A percentile compares a stretch with the other conserved stretches of the same genome.
Conservation (phyloP, 2,329 filamentous ascomycete genomes). For the Paraconiothyrium sp. region DNA sequence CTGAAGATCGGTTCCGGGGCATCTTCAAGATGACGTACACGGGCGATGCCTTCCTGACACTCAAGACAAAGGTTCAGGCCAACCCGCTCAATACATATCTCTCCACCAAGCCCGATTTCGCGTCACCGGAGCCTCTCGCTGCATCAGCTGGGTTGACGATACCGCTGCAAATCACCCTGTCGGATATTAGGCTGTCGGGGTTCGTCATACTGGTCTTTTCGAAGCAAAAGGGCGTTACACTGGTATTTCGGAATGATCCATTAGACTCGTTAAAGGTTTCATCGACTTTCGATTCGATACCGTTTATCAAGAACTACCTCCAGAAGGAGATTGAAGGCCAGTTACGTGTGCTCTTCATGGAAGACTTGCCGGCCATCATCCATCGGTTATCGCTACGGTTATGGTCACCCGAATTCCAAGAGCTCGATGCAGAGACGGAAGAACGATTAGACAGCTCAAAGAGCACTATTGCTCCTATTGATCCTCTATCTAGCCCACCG, state of each 20-base stretch:
- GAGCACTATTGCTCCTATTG: constrained; percentile 68
- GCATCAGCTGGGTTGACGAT: constrained; percentile 94
- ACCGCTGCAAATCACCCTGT: constrained; percentile 95
- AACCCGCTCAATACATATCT: constrained; percentile 97
- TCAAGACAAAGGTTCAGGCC: constrained; percentile 95
- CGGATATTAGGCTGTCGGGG: constrained; percentile 92
- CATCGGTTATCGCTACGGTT: constrained; percentile 88
- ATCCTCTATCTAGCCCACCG: constrained; percentile 83
- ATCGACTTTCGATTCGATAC: constrained; percentile 98
- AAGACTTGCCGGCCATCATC: constrained; percentile 95
- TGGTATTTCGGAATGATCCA: constrained; percentile 98
- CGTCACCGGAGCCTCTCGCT: constrained; percentile 89
- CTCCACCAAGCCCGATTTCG: constrained; percentile 88
- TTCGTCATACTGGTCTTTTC: constrained; percentile 99
- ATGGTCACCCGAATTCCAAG: constrained; percentile 87
- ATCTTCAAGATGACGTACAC: constrained; percentile 99
- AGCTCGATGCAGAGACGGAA: constrained; percentile 66
- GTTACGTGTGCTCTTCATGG: constrained; percentile 93
- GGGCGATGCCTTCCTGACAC: constrained; percentile 92
- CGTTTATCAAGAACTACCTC: constrained; percentile 95
- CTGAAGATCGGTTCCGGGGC: constrained; percentile 94
- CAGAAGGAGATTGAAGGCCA: constrained; percentile 96
- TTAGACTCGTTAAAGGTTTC: constrained; percentile 98
- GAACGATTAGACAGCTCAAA: constrained; percentile 60
- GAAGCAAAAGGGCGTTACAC: constrained; percentile 92